Conservation (phyloP, 768 basidiomycete species). For the Calocybe cyanea region DNA sequence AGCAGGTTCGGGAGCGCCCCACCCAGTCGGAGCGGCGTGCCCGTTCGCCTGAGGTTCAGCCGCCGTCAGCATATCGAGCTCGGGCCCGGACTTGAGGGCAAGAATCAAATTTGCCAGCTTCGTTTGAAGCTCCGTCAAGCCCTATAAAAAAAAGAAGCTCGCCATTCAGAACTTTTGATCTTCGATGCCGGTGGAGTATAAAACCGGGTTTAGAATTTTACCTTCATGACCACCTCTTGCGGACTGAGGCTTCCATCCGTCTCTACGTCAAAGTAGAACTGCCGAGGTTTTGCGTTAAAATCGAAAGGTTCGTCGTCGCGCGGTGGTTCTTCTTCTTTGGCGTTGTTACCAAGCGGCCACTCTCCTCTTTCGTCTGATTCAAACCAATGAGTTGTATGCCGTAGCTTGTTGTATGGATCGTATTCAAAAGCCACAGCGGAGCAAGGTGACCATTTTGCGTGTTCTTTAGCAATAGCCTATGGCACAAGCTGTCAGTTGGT, state of each 20-base stretch:
- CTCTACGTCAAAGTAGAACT: constrained; percentile 94
- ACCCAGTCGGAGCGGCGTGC: constrained; percentile 17
- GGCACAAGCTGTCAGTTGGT: constrained; percentile 4
- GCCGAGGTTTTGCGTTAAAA: constrained; percentile 80
- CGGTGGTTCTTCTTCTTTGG: constrained; percentile 75
- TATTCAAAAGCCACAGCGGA: constrained; percentile 96
- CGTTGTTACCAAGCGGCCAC: constrained; percentile 91
- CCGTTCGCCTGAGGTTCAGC: constrained; percentile 33
- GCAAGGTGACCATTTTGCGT: constrained; percentile 98
- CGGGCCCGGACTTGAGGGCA: constrained; percentile 62
- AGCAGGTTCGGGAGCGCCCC: constrained; percentile 17
- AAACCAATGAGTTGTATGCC: constrained; percentile 95
- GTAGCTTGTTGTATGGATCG: constrained; percentile 94
- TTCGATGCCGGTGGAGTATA: not conserved
- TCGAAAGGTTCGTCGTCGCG: constrained; percentile 84
- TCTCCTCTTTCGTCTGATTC: constrained; percentile 78
- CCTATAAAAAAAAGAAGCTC: constrained; percentile 36
- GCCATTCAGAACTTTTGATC: constrained; percentile 3
- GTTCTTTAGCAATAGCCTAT: constrained; percentile 96
- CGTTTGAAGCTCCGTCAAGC: constrained; percentile 72
- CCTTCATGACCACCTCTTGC: constrained; percentile 88
- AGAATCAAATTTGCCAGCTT: constrained; percentile 79
- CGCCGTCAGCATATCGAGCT: constrained; percentile 48
- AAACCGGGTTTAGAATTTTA: no score
- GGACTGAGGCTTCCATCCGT: constrained; percentile 87